Evolutionary conservation across 129 eudicot species (phyloP), one percentile per base, ranked within the genome.

Genomic region (Centaurea solstitialis): DNA sequence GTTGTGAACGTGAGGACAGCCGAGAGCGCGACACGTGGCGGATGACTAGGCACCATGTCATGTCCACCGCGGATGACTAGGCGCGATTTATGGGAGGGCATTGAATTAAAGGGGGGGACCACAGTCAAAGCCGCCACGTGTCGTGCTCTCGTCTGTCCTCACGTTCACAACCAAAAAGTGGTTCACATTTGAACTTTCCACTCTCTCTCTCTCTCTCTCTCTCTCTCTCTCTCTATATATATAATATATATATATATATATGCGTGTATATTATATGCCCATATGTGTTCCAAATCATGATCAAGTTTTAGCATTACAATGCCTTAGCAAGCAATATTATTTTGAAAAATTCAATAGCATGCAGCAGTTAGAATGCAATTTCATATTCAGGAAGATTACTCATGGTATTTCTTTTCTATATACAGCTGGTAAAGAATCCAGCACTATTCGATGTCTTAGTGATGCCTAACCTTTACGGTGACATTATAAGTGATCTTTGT

Each of bases 391-490:
- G 89, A 91, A 84, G 89, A 89, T 83, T 93, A 65, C 74, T 74
- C 22, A 53, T 50, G 64, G 23, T 21, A 22, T 75, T 82, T 38
- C 8, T 79, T 74, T 76, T 43, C 13, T 35, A 21, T 62, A 17
- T 74, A 22, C 93, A 95, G 99, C 97, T 95, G 22, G 99, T 95
- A 87, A 95, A 95, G 90, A 95, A 92, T 81, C 99, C 99, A 21
- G 83, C 94, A n/a, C 89, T 91, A 38, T 91, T 93, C 82, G 98
- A 95, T 82, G 98, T 94, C 20, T 72, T 94, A 68, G 98, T 91
- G 80, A 94, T 91, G 97, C 98, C 97, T 73, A 94, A 94, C 82
- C 93, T 94, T 64, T 91, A 93, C 65, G 98, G 94, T 77, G 98
- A 91, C 81, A 91, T 91, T 21, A 94, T 94, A 68, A 94, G 98